Percentiles rank a stretch among this genome's conserved stretches.
Conservation (phyloP, 169 alveolate genomes). For the Babesia caballi region DNA sequence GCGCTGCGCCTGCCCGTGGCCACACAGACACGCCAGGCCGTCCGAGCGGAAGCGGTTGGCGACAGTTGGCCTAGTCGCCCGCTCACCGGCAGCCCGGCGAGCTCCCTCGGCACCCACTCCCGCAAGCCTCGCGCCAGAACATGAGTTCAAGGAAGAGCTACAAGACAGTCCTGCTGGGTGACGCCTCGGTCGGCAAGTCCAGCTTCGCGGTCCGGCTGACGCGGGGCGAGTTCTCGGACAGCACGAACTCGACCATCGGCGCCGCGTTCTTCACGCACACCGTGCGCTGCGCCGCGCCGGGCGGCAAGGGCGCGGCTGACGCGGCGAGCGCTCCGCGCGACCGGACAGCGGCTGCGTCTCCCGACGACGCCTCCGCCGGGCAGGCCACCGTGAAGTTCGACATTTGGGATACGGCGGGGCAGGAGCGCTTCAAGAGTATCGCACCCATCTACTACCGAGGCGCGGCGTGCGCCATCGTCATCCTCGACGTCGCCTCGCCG, state of each 20-base stretch:
- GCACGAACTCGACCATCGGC: slow-evolving; percentile 86
- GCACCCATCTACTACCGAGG: slow-evolving; percentile 87
- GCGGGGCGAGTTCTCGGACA: slow-evolving; percentile 85
- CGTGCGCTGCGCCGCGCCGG: slow-evolving; percentile 41
- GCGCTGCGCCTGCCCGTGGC: too few relatives aligned
- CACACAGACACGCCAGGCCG: too few relatives aligned
- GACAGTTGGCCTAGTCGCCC: too few relatives aligned
- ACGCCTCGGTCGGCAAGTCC: slow-evolving; percentile 89
- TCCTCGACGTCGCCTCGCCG: slow-evolving; percentile 81
- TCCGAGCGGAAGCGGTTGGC: too few relatives aligned
- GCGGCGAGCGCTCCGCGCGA: not conserved
- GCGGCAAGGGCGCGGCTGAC: not conserved
- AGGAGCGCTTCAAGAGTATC: slow-evolving; percentile 85
- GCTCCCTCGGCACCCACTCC: too few relatives aligned
- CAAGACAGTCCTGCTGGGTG: slow-evolving; percentile 88
- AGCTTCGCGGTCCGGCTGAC: slow-evolving; percentile 86
- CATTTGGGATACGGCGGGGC: slow-evolving; percentile 92
- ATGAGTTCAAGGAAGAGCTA: slow-evolving; percentile 74
- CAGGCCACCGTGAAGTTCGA: slow-evolving; percentile 75
- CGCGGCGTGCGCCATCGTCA: slow-evolving; percentile 86
- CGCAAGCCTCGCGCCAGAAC: not conserved
- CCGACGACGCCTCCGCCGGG: slow-evolving; percentile 18
- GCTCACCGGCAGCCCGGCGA: too few relatives aligned
- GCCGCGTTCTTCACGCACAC: slow-evolving; percentile 85
- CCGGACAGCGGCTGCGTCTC: not conserved